These are phyloP conservation scores for Volutella citrinella DNA, from an alignment of 2,329 filamentous ascomycete genomes.

Conservation along the genomic window DNA sequence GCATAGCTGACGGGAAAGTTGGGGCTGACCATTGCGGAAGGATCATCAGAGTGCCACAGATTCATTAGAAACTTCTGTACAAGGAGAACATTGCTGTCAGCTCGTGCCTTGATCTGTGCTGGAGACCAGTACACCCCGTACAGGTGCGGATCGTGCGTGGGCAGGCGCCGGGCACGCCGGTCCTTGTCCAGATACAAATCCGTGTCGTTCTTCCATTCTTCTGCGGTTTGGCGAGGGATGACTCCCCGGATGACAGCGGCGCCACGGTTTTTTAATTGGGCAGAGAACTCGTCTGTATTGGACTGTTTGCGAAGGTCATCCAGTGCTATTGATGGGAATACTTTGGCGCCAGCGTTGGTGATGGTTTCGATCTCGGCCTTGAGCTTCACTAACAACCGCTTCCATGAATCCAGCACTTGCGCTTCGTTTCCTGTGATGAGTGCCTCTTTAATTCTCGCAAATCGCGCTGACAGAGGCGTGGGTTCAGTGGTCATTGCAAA, in stretches of 20 bases:
- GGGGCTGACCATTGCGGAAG: constrained; percentile 40
- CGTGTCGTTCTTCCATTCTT: constrained; percentile 49
- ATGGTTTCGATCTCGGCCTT: constrained; percentile 37
- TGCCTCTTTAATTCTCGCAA: constrained; percentile 38
- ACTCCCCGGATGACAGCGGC: constrained; percentile 32
- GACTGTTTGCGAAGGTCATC: constrained; percentile 31
- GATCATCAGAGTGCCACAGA: constrained; percentile 30
- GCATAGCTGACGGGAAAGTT: constrained; percentile 56
- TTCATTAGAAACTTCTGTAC: constrained; percentile 48
- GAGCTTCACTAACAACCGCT: constrained; percentile 35
- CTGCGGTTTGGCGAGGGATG: constrained; percentile 24
- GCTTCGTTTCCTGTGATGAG: constrained; percentile 37
- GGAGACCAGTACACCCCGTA: constrained; percentile 40
- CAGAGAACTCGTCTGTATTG: constrained; percentile 23
- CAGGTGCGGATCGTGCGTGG: constrained; percentile 29
- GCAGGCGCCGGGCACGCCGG: constrained; percentile 31
- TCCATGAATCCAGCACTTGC: constrained; percentile 36
- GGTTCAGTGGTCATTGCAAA: constrained; percentile 25
- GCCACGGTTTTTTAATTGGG: constrained; percentile 27
- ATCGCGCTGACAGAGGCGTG: constrained; percentile 36
- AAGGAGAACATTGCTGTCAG: constrained; percentile 36
- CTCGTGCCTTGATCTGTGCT: constrained; percentile 37
- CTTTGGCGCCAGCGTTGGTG: constrained; percentile 22
- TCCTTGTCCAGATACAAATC: constrained; percentile 53
- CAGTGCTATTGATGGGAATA: constrained; percentile 43